phyloP scores from a whole-genome alignment of 257 asterid genomes.

The Solanum ossicruentum region DNA sequence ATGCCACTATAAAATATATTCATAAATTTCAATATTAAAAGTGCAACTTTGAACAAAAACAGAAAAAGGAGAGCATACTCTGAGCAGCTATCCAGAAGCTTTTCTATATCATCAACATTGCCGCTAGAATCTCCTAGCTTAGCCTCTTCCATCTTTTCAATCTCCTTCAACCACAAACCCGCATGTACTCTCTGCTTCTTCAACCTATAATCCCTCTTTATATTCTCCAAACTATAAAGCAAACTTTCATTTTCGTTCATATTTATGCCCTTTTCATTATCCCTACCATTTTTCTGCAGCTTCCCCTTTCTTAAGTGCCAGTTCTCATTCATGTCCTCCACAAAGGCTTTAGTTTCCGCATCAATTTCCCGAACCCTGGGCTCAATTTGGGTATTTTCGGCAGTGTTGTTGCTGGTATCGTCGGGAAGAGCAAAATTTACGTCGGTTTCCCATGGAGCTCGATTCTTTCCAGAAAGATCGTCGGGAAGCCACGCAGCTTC shows the following conservation, averaged over 20 bases:
- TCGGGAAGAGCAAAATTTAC: constrained; percentile 38
- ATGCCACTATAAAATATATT: not conserved
- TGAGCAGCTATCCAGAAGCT: constrained; percentile 68
- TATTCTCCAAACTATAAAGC: constrained; percentile 61
- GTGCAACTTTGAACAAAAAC: not conserved
- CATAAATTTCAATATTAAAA: not conserved
- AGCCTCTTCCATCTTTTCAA: constrained; percentile 87
- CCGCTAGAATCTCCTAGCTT: constrained; percentile 46
- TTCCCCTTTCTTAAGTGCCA: constrained; percentile 93
- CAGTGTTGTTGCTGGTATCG: not conserved
- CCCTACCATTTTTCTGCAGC: not conserved
- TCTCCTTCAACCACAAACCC: constrained; percentile 84
- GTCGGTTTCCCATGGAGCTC: constrained; percentile 84
- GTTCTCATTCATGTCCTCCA: constrained; percentile 90
- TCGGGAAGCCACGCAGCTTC: constrained; percentile 92
- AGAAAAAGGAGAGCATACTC: constrained; percentile 32
- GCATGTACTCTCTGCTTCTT: constrained; percentile 86
- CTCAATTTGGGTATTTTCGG: constrained; percentile 7
- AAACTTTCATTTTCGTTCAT: constrained; percentile 4
- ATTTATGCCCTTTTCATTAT: constrained; percentile 1
- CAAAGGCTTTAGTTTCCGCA: constrained; percentile 72
- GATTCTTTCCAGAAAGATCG: constrained; percentile 47
- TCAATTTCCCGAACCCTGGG: constrained; percentile 28
- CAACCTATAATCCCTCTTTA: constrained; percentile 73
- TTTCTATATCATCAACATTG: constrained; percentile 53